Base-by-base conservation (phyloP, 108 stramenopile species). In the Cyclotella cryptica region DNA sequence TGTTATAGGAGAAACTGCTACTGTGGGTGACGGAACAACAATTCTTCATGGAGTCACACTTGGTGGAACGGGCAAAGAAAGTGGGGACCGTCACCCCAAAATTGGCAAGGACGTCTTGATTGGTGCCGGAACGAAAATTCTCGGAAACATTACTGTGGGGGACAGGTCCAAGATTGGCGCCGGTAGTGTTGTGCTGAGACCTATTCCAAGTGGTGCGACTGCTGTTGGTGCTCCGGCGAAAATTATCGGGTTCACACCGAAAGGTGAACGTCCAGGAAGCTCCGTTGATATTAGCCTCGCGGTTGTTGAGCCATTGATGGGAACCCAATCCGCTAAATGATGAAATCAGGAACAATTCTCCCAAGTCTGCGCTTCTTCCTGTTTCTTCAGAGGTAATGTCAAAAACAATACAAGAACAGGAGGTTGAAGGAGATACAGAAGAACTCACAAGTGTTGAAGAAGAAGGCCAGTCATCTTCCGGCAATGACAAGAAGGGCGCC, bases 1-100 rank as follows among this genome's bases (percentile, higher is more conserved):
- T 15, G 88, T 91, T 28, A 64, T 91, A 42, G 90, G 90, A 24
- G 88, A 86, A 44, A 91, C 90, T 15, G 90, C 90, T 51, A 51
- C 81, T 1, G 63, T 91, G 5, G 90, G 90, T 28, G 85, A 84
- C 39, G 80, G 80, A 1, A 84, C 83, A 5, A 86, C 90, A 0
- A 66, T 91, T 27, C 72, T 88, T 30, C 88, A 91, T 52, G 84
- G 84, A 35, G 88, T 89, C 2, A 91, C 89, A 3, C 61, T 90
- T 21, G 89, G 89, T 10, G 84, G 74, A 13, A 88, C 87, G 1
- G 90, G 90, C 11, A 89, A 88, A 52, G 73, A 85, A 44, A 39
- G 30, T 40, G 88, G 88, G 12, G 87, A 92, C 58, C 75, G 92
- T 13, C 92, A 92, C 67, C 92, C 92, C 13, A 92, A 92, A 72